Evolutionary conservation across 148 eudicot genomes (phyloP).

Genomic region (Rhododendron vialii): DNA sequence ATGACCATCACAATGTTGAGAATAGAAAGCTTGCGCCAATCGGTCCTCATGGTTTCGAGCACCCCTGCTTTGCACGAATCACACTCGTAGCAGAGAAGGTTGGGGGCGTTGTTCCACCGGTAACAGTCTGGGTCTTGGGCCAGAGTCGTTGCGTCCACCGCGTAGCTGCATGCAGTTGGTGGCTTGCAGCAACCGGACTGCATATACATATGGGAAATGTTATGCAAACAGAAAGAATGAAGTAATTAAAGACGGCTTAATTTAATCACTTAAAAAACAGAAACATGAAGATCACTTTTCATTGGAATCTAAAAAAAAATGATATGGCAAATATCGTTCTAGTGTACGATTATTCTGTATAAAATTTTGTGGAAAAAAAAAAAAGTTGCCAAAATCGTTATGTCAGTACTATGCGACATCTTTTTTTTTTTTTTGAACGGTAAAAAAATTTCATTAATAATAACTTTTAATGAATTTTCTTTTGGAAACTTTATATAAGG

Average conservation of each 20-base stretch:
- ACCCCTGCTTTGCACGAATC: constrained; percentile 94
- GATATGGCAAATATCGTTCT: too few species aligned
- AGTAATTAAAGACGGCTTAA: too few species aligned
- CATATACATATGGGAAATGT: background rate
- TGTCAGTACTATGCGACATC: too few species aligned
- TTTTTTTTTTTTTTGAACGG: too few species aligned
- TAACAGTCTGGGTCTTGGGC: constrained; percentile 80
- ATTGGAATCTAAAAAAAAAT: too few species aligned
- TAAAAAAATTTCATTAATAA: too few species aligned
- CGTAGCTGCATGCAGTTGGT: constrained; percentile 80
- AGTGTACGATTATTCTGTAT: too few species aligned
- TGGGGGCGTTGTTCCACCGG: constrained; percentile 70
- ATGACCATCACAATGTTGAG: constrained; percentile 67
- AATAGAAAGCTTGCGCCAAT: constrained; percentile 82
- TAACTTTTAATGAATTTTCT: too few species aligned
- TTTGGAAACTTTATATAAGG: too few species aligned
- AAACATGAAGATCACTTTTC: background rate
- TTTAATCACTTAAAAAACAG: background rate
- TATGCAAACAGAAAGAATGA: background rate
- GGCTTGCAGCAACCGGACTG: constrained; percentile 99
- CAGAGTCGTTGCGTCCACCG: constrained; percentile 18
- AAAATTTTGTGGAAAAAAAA: too few species aligned
- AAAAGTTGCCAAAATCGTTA: too few species aligned
- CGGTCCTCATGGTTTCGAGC: constrained; percentile 49
- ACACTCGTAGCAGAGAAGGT: constrained; percentile 70